A percentile compares a stretch with the other conserved stretches of the same genome.
Evolutionary conservation across 2,329 filamentous ascomycete species (phyloP).

Genomic region (Leptodontidium sp.): DNA sequence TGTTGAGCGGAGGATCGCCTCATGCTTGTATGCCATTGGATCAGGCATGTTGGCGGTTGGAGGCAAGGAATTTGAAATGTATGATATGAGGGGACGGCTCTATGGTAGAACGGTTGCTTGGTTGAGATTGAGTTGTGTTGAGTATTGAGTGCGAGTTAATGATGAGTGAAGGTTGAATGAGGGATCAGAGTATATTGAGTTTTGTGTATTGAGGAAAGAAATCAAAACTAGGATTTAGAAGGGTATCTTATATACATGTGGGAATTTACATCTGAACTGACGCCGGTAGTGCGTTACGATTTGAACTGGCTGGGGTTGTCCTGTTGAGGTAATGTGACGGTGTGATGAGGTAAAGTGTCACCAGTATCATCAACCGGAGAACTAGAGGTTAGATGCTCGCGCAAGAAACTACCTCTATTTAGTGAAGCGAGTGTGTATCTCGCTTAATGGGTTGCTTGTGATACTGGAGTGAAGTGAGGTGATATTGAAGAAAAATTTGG

Average conservation of each 20-base stretch:
- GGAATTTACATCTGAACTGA: constrained; percentile 1
- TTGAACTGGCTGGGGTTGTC: not conserved
- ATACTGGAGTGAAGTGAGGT: not conserved
- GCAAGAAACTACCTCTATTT: no score
- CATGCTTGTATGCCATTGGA: not conserved
- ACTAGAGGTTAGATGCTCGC: no score
- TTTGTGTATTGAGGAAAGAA: not conserved
- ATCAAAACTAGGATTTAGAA: not conserved
- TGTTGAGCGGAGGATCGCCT: not conserved
- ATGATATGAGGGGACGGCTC: not conserved
- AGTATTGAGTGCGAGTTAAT: not conserved
- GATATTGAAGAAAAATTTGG: not conserved
- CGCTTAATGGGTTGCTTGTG: not conserved
- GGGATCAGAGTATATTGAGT: not conserved
- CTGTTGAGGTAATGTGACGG: not conserved
- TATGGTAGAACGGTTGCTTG: not conserved
- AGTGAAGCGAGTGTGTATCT: not conserved
- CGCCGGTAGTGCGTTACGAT: not conserved
- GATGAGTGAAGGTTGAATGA: not conserved
- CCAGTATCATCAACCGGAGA: no score
- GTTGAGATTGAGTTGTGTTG: not conserved
- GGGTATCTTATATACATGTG: no score
- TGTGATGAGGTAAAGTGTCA: not conserved
- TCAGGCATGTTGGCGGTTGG: not conserved
- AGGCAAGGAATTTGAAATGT: no score